These are phyloP conservation scores for Diaporthe citrichinensis DNA, from an alignment of 2,329 filamentous ascomycete genomes.

Conservation along the genomic window DNA sequence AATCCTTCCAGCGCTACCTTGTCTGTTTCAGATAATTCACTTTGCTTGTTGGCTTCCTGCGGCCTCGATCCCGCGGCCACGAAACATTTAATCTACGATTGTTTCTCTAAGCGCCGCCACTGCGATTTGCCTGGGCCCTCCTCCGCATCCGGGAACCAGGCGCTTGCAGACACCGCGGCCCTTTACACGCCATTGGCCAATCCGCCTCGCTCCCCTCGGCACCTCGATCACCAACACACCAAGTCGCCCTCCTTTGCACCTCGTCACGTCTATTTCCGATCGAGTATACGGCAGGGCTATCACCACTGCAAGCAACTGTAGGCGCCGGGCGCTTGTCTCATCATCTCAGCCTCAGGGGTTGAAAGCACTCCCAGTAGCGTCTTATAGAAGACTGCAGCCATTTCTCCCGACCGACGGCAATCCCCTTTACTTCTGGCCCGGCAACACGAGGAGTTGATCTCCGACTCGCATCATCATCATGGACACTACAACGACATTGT, in stretches of 20 bases:
- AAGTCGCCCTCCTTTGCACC: slow-evolving; percentile 13
- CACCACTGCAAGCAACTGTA: slow-evolving; percentile 12
- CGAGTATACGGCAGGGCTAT: not conserved
- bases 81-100: slow-evolving; percentile 38
- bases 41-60: slow-evolving; percentile 29
- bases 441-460: slow-evolving; percentile 43
- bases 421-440: not conserved
- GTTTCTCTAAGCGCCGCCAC: slow-evolving; percentile 41
- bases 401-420: slow-evolving; percentile 9
- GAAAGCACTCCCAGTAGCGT: slow-evolving; percentile 12
- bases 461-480: slow-evolving; percentile 52
- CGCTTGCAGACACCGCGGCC: slow-evolving; percentile 34
- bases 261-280: slow-evolving; percentile 38
- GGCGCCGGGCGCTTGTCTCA: slow-evolving; percentile 38
- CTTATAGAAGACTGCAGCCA: slow-evolving; percentile 31
- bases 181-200: slow-evolving; percentile 40
- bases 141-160: slow-evolving; percentile 35
- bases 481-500: slow-evolving; percentile 75
- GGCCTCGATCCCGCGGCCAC: slow-evolving; percentile 27
- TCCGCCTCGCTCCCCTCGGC: not conserved
- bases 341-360: not conserved
- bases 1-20: slow-evolving; percentile 33
- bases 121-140: slow-evolving; percentile 6
- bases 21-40: slow-evolving; percentile 36
- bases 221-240: slow-evolving; percentile 11